Base-by-base conservation (phyloP, 257 asterid species). In the Lycium ferocissimum region DNA sequence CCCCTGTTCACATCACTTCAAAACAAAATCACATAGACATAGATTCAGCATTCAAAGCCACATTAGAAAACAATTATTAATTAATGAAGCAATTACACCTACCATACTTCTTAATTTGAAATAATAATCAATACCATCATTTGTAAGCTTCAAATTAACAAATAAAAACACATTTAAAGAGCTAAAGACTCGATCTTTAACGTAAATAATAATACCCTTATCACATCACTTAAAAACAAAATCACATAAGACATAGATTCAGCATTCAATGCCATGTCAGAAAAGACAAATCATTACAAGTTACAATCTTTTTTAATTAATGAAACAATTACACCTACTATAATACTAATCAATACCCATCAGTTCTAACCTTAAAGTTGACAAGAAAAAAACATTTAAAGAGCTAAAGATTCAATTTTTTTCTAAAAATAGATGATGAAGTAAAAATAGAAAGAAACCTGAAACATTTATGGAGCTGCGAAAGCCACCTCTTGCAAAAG, bases 401-500 rank as follows among this genome's bases (percentile, higher is more conserved):
- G 81, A 5, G 2, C 14, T 40, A 43, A 40, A 71, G 56, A 71
- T 71, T 18, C 15, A 71, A 18, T 38, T 15, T 35, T 14, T 33
- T 71, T 3, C 20, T 11, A 49, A 20, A 76, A 14, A 76, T 76
- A 13, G 47, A 76, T 76, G 45, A 14, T 47, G 58, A 33, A 33
- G 2, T 37, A n/a, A 69, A 11, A 67, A 81, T 15, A 56, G 72
- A 70, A 54, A 62, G 40, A 6, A 6, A 91, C 97, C 97, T 85
- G 93, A 84, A 79, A 20, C 53, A 75, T 85, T 20, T 22, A 26
- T 86, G 47, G 83, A 88, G 85, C 79, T 85, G 85, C 78, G 70
- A 81, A 53, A 59, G 83, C 89, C 86, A 79, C 91, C 89, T 54
- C 88, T 83, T 85, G 94, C 89, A 59, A 83, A 2, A 82, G 92